Percentiles rank a stretch among this genome's conserved stretches.
These are phyloP conservation scores for Mortierella sp. DNA, from an alignment of 371 early-diverging fungal species.

Conservation along the genomic window DNA sequence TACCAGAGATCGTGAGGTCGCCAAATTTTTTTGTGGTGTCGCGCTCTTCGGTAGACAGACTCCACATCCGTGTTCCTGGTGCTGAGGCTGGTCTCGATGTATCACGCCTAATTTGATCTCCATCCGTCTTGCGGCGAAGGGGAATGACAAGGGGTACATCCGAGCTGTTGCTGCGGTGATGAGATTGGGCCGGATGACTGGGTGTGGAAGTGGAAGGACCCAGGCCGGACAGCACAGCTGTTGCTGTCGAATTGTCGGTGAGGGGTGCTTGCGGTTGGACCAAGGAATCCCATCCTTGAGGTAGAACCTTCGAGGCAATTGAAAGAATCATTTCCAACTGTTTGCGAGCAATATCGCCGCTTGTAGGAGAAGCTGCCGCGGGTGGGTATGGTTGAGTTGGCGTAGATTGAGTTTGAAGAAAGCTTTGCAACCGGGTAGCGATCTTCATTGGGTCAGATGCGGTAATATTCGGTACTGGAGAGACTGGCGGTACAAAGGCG, in stretches of 20 bases:
- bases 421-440: neutral
- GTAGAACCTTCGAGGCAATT: constrained; percentile 25
- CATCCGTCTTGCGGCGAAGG: neutral
- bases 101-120: neutral
- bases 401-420: neutral
- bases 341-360: neutral
- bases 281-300: constrained; percentile 23
- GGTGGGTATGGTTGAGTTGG: neutral
- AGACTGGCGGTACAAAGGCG: neutral
- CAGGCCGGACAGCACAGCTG: neutral
- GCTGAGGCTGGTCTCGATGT: neutral
- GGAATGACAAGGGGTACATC: constrained; percentile 9
- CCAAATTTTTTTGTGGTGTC: constrained; percentile 14
- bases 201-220: neutral
- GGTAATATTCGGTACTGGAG: neutral
- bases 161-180: neutral
- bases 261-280: neutral
- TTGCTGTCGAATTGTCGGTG: neutral
- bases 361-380: neutral
- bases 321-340: constrained; percentile 31
- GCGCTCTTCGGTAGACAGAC: neutral
- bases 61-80: neutral
- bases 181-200: neutral
- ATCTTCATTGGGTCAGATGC: neutral
- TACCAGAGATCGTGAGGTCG: constrained; percentile 1